These are phyloP conservation scores for Castanea crenata DNA, from an alignment of 306 rosid genomes.

Conservation along the genomic window DNA sequence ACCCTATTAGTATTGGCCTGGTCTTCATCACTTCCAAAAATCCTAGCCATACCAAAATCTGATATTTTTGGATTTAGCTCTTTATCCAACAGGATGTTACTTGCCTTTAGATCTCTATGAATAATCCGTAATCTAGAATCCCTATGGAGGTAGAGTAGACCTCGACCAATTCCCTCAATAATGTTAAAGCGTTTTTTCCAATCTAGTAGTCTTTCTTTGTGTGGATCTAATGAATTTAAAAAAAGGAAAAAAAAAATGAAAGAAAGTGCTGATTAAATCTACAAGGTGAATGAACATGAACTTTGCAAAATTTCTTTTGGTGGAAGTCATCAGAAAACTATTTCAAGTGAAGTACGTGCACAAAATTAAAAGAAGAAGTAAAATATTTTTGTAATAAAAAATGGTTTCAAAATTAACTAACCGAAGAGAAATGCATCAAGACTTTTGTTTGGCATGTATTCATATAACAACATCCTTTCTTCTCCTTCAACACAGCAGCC, in stretches of 20 bases:
- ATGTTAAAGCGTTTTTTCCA: no score
- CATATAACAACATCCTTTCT: constrained; percentile 45
- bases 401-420: background rate
- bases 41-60: constrained; percentile 20
- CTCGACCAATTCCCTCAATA: no score
- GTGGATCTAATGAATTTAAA: no score
- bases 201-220: no score
- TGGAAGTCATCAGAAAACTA: no score
- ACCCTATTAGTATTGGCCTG: constrained; percentile 24
- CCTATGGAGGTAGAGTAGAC: no score
- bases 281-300: no score
- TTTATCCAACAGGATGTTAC: constrained; percentile 17
- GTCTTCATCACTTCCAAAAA: constrained; percentile 8
- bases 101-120: background rate
- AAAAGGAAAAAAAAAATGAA: no score
- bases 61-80: constrained; percentile 22
- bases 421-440: constrained; percentile 49
- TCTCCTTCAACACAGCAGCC: constrained; percentile 47
- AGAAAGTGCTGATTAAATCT: no score
- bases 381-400: background rate
- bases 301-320: no score
- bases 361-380: background rate
- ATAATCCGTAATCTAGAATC: no score
- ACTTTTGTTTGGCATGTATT: constrained; percentile 48
- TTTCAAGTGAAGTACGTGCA: background rate